Evolutionary conservation across 2,329 filamentous ascomycete genomes (phyloP).

Genomic region (Cadophora sp.): DNA sequence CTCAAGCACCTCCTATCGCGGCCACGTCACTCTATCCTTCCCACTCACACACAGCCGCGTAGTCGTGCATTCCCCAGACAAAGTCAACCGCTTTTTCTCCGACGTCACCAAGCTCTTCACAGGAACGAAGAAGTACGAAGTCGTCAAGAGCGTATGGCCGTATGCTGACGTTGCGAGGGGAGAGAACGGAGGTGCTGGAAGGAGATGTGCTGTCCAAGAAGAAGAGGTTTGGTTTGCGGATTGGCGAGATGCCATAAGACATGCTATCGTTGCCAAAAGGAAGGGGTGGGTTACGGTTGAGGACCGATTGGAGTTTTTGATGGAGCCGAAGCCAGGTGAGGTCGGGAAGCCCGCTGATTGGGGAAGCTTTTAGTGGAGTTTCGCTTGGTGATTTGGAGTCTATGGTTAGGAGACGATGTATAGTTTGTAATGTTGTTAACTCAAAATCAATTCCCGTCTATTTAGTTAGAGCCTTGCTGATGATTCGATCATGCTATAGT

Average conservation of each 20-base stretch:
- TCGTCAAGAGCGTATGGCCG: slow-evolving; percentile 62
- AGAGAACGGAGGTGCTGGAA: slow-evolving; percentile 47
- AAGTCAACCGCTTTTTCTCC: slow-evolving; percentile 60
- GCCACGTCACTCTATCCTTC: slow-evolving; percentile 56
- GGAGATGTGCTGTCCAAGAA: slow-evolving; percentile 56
- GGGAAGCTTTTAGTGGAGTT: slow-evolving; percentile 14
- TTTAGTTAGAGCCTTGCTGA: no score
- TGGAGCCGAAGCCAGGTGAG: slow-evolving; percentile 36
- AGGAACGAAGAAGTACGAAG: slow-evolving; percentile 61
- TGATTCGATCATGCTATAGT: not conserved
- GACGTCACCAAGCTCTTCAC: slow-evolving; percentile 58
- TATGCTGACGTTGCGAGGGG: slow-evolving; percentile 56
- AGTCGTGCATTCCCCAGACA: slow-evolving; percentile 57
- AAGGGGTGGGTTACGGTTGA: slow-evolving; percentile 43
- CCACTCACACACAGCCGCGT: slow-evolving; percentile 57
- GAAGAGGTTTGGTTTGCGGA: slow-evolving; percentile 63
- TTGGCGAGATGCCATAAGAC: slow-evolving; percentile 54
- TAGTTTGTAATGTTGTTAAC: not conserved
- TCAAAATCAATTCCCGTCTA: no score
- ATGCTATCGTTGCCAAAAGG: slow-evolving; percentile 44
- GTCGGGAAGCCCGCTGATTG: slow-evolving; percentile 27
- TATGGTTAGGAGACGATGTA: not conserved
- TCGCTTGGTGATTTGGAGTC: not conserved
- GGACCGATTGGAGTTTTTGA: slow-evolving; percentile 41
- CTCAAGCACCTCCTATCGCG: slow-evolving; percentile 56